A percentile compares a stretch with the other conserved stretches of the same genome.
Conservation (phyloP, 2,329 filamentous ascomycete species). For the Monosporascus sp. region DNA sequence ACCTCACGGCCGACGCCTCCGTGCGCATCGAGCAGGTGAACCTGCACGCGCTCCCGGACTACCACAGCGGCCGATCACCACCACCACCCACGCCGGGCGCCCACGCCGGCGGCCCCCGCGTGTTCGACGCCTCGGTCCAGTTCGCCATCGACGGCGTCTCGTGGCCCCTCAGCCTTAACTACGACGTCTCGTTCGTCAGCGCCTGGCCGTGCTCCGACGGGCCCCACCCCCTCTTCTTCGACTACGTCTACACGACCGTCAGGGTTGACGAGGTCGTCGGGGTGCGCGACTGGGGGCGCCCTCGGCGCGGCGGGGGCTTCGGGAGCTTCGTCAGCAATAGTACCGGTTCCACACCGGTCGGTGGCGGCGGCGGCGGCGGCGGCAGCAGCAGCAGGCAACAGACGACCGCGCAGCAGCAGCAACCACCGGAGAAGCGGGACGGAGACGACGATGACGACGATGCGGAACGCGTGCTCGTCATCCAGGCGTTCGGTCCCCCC, state of each 20-base stretch:
- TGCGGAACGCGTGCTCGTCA: slow-evolving; percentile 61
- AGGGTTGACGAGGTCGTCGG: slow-evolving; percentile 60
- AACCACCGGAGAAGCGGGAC: slow-evolving; percentile 13
- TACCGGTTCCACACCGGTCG: neutral
- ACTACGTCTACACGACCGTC: slow-evolving; percentile 57
- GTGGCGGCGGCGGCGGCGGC: slow-evolving; percentile 2
- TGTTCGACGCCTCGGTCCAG: slow-evolving; percentile 56
- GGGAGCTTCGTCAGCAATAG: neutral
- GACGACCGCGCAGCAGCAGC: slow-evolving; percentile 10
- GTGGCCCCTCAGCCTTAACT: slow-evolving; percentile 58
- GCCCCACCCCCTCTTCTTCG: slow-evolving; percentile 66
- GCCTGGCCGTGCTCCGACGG: slow-evolving; percentile 60
- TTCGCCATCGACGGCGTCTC: slow-evolving; percentile 60
- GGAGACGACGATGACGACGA: slow-evolving; percentile 38
- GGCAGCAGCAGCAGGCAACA: neutral
- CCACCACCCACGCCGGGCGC: too few species aligned
- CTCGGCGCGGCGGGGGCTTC: slow-evolving; percentile 10
- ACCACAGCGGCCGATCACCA: slow-evolving; percentile 8
- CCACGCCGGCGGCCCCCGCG: slow-evolving; percentile 31
- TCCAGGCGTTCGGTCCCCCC: slow-evolving; percentile 66
- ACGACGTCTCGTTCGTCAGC: slow-evolving; percentile 61
- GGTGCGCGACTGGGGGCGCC: slow-evolving; percentile 59
- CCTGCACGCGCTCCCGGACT: slow-evolving; percentile 43
- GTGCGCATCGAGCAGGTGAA: slow-evolving; percentile 65
- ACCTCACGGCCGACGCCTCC: slow-evolving; percentile 60